phyloP scores from a whole-genome alignment of 208 protist species.

The Trypanosoma lewisi region DNA sequence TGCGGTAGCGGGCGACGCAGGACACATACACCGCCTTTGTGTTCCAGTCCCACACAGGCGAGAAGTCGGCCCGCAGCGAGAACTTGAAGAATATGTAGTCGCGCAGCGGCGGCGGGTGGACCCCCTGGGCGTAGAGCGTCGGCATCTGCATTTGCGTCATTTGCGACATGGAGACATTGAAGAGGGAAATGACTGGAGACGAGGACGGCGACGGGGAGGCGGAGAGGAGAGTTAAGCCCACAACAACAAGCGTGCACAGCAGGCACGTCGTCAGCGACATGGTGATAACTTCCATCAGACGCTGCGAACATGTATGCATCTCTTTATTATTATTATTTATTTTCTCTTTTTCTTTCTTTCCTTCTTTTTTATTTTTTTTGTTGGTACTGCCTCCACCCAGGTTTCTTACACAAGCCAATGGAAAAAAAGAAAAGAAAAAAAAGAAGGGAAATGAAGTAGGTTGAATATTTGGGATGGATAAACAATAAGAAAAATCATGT shows the following conservation, averaged over 20 bases:
- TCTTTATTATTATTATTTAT: no score
- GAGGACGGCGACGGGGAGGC: conserved; percentile 10
- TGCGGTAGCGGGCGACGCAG: conserved; percentile 56
- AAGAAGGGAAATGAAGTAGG: no score
- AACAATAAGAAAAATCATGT: no score
- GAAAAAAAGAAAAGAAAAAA: not conserved
- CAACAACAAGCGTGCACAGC: conserved; percentile 31
- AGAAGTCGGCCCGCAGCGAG: conserved; percentile 46
- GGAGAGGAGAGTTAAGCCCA: conserved; percentile 37
- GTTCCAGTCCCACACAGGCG: conserved; percentile 74
- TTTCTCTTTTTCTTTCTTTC: not conserved
- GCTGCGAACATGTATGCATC: conserved; percentile 53
- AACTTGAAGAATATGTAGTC: conserved; percentile 41
- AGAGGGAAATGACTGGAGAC: conserved; percentile 26
- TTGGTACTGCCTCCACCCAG: not conserved
- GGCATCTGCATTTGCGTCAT: conserved; percentile 25
- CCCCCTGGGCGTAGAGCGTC: conserved; percentile 12
- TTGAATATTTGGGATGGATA: no score
- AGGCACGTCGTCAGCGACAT: conserved; percentile 31
- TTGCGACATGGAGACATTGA: conserved; percentile 31
- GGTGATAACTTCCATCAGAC: conserved; percentile 40
- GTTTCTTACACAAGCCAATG: not conserved
- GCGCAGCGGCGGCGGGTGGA: conserved; percentile 13
- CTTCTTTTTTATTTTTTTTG: conserved; percentile 2
- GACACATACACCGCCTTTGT: conserved; percentile 69